Evolutionary conservation across 306 rosid species (phyloP).

Genomic region (Albizia julibrissin): DNA sequence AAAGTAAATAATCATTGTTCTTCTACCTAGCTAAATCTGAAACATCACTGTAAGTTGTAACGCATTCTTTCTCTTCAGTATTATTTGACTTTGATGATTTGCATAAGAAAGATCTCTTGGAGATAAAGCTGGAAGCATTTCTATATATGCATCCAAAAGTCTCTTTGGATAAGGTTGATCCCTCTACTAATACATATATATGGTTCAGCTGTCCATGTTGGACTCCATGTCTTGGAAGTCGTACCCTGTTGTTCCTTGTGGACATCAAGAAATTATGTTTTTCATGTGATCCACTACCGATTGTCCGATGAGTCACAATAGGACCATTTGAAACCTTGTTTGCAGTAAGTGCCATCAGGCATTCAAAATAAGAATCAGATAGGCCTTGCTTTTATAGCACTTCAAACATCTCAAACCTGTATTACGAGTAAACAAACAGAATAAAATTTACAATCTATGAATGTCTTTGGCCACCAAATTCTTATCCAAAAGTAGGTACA

Average conservation of each 20-base stretch:
- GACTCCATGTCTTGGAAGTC: constrained; percentile 43
- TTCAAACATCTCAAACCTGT: constrained; percentile 47
- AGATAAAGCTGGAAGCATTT: constrained; percentile 51
- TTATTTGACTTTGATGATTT: constrained; percentile 65
- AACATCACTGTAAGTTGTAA: constrained; percentile 56
- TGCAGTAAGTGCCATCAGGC: constrained; percentile 70
- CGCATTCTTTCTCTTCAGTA: constrained; percentile 60
- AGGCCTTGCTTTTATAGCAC: constrained; percentile 41
- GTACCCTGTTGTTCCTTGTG: constrained; percentile 48
- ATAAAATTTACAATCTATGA: not conserved
- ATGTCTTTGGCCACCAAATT: not conserved
- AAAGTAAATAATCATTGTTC: not conserved
- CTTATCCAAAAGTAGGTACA: not conserved
- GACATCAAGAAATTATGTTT: constrained; percentile 47
- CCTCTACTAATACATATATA: constrained; percentile 39
- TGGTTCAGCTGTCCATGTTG: constrained; percentile 47
- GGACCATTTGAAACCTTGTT: constrained; percentile 73
- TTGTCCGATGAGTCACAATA: constrained; percentile 51
- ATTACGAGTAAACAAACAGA: constrained; percentile 23
- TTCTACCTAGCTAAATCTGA: constrained; percentile 65
- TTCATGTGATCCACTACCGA: constrained; percentile 50
- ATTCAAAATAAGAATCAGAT: constrained; percentile 37
- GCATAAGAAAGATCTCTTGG: constrained; percentile 57
- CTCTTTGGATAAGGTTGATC: constrained; percentile 44
- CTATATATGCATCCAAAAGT: constrained; percentile 39